Percentiles rank a stretch among this genome's conserved stretches.
Conservation (phyloP, 352 stramenopile genomes). For the Paralagenidium karlingii region DNA sequence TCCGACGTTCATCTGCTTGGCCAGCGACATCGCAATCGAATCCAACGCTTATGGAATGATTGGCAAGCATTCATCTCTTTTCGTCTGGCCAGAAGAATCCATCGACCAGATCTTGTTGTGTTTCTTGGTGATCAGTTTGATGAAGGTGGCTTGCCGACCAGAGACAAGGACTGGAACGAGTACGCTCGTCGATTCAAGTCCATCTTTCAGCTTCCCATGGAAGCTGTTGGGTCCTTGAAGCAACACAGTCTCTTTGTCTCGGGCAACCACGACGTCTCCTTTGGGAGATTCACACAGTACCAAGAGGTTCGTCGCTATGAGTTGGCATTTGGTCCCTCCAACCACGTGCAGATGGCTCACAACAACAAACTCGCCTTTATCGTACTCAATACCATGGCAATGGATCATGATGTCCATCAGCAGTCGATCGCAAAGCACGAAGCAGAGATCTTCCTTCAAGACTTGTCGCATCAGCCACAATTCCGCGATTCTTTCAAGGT, state of each 20-base stretch:
- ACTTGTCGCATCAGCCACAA: not conserved
- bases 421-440: constrained; percentile 26
- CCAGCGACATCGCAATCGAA: constrained; percentile 32
- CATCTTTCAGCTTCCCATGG: not conserved
- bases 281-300: constrained; percentile 29
- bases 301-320: constrained; percentile 37
- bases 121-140: constrained; percentile 66
- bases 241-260: constrained; percentile 5
- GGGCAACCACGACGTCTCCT: constrained; percentile 69
- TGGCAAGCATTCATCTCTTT: constrained; percentile 24
- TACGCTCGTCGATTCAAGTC: no score
- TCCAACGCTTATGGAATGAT: constrained; percentile 61
- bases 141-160: constrained; percentile 42
- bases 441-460: constrained; percentile 7
- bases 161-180: no score
- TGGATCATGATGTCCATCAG: constrained; percentile 40
- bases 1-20: constrained; percentile 67
- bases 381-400: constrained; percentile 64
- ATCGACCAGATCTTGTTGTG: constrained; percentile 39
- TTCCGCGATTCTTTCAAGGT: constrained; percentile 6
- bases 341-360: constrained; percentile 27
- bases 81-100: constrained; percentile 25
- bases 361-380: constrained; percentile 35
- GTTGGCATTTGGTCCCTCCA: constrained; percentile 38
- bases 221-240: not conserved